Evolutionary conservation across 345 rosid genomes (phyloP), one percentile per base, ranked within the genome.

Genomic region (Ceriops tagal): DNA sequence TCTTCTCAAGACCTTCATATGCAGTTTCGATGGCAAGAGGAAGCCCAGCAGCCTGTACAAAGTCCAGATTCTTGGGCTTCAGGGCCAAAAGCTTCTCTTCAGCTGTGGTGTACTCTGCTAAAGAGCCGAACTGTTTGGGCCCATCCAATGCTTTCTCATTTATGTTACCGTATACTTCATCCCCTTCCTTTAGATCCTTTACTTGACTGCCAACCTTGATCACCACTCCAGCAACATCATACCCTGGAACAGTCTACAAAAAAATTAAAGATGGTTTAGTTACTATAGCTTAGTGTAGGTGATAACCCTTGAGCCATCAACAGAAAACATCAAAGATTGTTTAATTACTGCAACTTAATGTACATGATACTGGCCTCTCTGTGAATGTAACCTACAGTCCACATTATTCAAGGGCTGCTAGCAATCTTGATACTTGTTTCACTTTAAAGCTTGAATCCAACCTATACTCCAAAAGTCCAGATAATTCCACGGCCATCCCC

Each of bases 141-240:
- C 95, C 95, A 59, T 91, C 98, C 67, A 91, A 70, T 49, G 97
- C 95, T 80, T 91, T 93, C 89, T 93, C 98, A 66, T 85, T 88
- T 72, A 93, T 82, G 78, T 93, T n/a, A 53, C 89, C 98, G 61
- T 93, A 93, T 1, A 91, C 96, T 83, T 88, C 96, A 67, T 93
- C 95, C 15, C 96, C 96, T 73, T 73, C 92, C 77, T 89, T 93
- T 16, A 91, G 79, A 28, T 78, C 90, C 73, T 87, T 88, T 53
- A 93, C 98, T 68, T 79, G 74, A 75, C 82, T 82, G 8, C 97
- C 96, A 13, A 86, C 84, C 53, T 89, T 89, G 26, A 89, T 92
- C 76, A 93, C 97, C 62, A 91, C 83, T 30, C 98, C 98, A 15
- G 96, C 85, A 24, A 93, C 97, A 68, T 93, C 96, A 56, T 93